Conservation (phyloP, 768 basidiomycete species). For the Candolleomyces eurysporus region DNA sequence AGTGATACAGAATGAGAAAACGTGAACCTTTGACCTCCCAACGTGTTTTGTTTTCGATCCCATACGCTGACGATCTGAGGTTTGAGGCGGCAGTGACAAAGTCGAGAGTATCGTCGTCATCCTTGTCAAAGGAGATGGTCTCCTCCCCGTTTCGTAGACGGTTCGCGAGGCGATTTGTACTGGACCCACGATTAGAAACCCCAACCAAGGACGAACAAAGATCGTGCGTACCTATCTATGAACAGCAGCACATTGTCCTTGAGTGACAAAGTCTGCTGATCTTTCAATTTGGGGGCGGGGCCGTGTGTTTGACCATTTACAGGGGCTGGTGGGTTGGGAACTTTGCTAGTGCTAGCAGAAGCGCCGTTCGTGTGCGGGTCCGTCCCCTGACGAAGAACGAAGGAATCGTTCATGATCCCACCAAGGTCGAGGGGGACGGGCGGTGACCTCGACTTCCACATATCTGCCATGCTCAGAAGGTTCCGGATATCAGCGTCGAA, state of each 20-base stretch:
- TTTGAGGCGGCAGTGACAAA: constrained; percentile 96
- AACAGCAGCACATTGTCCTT: constrained; percentile 85
- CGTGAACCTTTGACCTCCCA: constrained; percentile 93
- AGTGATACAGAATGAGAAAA: not conserved
- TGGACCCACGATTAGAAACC: not conserved
- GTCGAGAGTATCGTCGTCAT: constrained; percentile 74
- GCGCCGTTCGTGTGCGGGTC: constrained; percentile 24
- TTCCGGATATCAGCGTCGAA: constrained; percentile 87
- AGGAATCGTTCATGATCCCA: constrained; percentile 64
- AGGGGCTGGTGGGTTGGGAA: not conserved
- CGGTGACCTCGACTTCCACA: constrained; percentile 92
- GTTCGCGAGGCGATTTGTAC: constrained; percentile 75
- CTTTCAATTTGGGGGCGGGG: constrained; percentile 53
- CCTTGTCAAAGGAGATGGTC: too few relatives aligned
- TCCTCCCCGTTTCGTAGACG: constrained; percentile 65
- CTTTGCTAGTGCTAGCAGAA: constrained; percentile 16
- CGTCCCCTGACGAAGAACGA: constrained; percentile 36
- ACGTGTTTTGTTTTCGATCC: constrained; percentile 83
- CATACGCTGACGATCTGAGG: constrained; percentile 86
- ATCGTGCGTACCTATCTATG: constrained; percentile 63
- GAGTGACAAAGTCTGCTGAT: constrained; percentile 75
- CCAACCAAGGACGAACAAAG: not conserved
- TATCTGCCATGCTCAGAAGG: constrained; percentile 89
- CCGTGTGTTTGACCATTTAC: constrained; percentile 27
- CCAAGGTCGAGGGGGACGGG: constrained; percentile 84